Base-by-base conservation (phyloP, 2,329 filamentous ascomycete species). In the Alternaria incomplexa region DNA sequence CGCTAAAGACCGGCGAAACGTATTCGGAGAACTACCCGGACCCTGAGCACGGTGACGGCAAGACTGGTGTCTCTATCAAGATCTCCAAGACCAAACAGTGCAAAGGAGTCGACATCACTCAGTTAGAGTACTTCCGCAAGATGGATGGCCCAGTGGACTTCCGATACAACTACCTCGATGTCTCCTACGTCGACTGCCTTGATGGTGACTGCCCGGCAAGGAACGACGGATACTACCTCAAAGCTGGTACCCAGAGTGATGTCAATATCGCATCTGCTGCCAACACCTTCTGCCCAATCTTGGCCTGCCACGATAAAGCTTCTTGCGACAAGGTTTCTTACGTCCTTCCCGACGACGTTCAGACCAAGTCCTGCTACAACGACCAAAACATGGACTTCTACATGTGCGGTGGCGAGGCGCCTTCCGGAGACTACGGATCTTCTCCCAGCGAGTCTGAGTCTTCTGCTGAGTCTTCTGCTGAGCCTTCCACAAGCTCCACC, bases 11-110 rank as follows among this genome's bases (percentile, higher is more conserved):
- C 12, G 77, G 77, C 45, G 69, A n/a, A n/a, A n/a, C n/a, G n/a
- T n/a, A n/a, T n/a, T n/a, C n/a, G n/a, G n/a, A n/a, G n/a, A n/a
- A n/a, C n/a, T n/a, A n/a, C n/a, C n/a, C n/a, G n/a, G n/a, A n/a
- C n/a, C n/a, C n/a, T n/a, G n/a, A n/a, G n/a, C n/a, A n/a, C n/a
- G n/a, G n/a, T n/a, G n/a, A n/a, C n/a, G n/a, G n/a, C n/a, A n/a
- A n/a, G n/a, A n/a, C n/a, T n/a, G 80, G 79, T 60, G 68, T 80
- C 13, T 82, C 80, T 5, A 74, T 82, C 69, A 82, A 82, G 71
- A 58, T 82, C 30, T 77, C 77, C n/a, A 80, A 78, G 68, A 64
- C 59, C 6, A 25, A 71, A 11, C 10, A 72, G 28, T 78, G 75
- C 73, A 74, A 72, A 45, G 67, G 66, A 13, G 61, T 56, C 59